Base-by-base conservation (phyloP, 805 yeast genomes). In the Wickerhamomyces sydowiorum region DNA sequence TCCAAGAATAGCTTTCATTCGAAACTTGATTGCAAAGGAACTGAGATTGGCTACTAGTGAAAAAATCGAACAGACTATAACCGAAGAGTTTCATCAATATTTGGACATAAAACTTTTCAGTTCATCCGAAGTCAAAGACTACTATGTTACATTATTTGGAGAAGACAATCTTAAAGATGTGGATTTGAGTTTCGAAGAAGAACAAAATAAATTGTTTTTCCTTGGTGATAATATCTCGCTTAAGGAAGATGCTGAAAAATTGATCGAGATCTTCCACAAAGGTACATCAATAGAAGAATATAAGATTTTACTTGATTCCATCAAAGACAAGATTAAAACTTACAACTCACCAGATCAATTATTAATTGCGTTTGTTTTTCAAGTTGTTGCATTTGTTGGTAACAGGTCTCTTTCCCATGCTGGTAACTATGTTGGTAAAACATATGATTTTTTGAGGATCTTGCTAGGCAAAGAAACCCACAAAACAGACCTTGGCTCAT, bases 381-480 rank as follows among this genome's bases (percentile, higher is more conserved):
- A 86, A 54, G 70, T 83, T 0, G 72, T 87, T 39, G 84, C 91
- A 36, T 81, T 81, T 51, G 81, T 88, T 44, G 97, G 98, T 13
- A 82, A 88, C 37, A 75, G 97, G 57, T 90, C 97, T 0, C 73
- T 90, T 34, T 86, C 91, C 0, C 89, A 84, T 53, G 80, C 82
- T 30, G 76, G 75, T 46, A 76, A 75, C 33, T 77, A 76, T 64
- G 66, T 80, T 36, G 63, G 59, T 27, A 69, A 68, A 32, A 55
- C 72, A 7, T 52, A 54, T 18, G 62, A 59, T 13, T 62, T 67
- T 14, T 52, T 79, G 34, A 56, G 57, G 41, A 56, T 53, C n/a
- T 40, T 65, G 17, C 52, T 61, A 24, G 57, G 52, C 14, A 56
- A 54, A 37, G 43, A 44, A 28, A 9, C 10, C 3, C 6, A 18